Base-by-base conservation (phyloP, 805 yeast species). In the Metschnikowia matae region DNA sequence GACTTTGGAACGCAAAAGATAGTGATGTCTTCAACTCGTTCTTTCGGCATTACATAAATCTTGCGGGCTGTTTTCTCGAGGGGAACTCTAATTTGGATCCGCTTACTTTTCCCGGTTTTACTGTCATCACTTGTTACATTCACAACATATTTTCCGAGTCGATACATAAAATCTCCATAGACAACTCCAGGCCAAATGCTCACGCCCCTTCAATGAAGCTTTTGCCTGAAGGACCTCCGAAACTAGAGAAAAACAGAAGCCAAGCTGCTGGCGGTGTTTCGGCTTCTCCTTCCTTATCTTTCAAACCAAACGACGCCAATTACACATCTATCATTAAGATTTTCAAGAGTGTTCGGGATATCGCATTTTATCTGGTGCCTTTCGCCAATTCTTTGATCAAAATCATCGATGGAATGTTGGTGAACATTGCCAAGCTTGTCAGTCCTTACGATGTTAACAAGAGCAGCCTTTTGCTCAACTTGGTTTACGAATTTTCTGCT, bases 11-110 rank as follows among this genome's bases (percentile, higher is more conserved):
- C 48, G 68, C 74, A 46, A 67, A 77, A 50, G 85, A 81, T 53
- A 70, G 81, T 48, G 84, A 81, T 56, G 67, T 83, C 2, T 83
- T 83, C 64, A 74, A 77, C 52, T 79, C 87, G 1, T 84, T 84
- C 54, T 67, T 83, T 44, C 76, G 84, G 52, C 87, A 84, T 61
- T 83, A 81, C 58, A 61, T 81, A 15, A 60, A 55, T 17, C 59
- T 77, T 6, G 40, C 62, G 5, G 55, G 58, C 32, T 46, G 48
- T 5, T 40, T 46, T 33, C 48, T 51, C 13, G 51, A 23, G 13
- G 49, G 42, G 21, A 20, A 41, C 11, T 35, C 44, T 15, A 44
- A 38, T 17, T 32, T 53, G 6, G 35, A 48, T 14, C 50, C 51
- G n/a, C 53, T 34, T 34, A 38, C 48, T 10, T 53, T 57, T 35